These are phyloP conservation scores for Tolypocladium ovalisporum DNA, from an alignment of 2,329 filamentous ascomycete genomes.

Conservation along the genomic window DNA sequence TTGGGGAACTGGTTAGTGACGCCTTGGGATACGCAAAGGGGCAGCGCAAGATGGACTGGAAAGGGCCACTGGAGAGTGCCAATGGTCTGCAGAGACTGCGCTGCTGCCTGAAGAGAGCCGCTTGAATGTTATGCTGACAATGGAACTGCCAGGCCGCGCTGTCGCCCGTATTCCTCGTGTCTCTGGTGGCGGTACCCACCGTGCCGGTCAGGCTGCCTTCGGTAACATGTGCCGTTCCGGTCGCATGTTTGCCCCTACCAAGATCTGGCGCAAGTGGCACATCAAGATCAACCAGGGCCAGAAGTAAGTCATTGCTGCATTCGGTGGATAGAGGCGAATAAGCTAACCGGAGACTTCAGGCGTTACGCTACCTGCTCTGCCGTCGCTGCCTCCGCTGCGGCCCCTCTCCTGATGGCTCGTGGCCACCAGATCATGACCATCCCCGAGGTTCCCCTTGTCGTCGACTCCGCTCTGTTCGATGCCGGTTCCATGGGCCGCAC, in stretches of 20 bases:
- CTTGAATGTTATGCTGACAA: not conserved
- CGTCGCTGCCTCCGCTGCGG: constrained; percentile 89
- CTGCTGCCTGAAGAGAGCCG: not conserved
- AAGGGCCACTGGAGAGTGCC: no score
- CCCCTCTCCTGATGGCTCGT: constrained; percentile 90
- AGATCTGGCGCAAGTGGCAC: constrained; percentile 99
- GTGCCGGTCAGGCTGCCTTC: constrained; percentile 98
- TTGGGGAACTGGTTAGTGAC: constrained; percentile 89
- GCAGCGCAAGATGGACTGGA: not conserved
- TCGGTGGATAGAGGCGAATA: not conserved
- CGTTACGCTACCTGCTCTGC: constrained; percentile 97
- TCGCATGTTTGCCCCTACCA: constrained; percentile 99
- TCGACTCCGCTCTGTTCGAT: constrained; percentile 85
- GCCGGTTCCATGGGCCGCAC: constrained; percentile 77
- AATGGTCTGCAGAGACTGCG: not conserved
- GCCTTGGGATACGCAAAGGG: not conserved
- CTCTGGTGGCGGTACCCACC: constrained; percentile 99
- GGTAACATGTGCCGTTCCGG: constrained; percentile 99
- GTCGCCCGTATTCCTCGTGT: constrained; percentile 99
- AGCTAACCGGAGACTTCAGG: constrained; percentile 35
- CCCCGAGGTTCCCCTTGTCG: constrained; percentile 91
- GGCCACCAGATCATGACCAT: constrained; percentile 90
- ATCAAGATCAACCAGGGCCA: constrained; percentile 99
- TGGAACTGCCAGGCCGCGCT: constrained; percentile 65
- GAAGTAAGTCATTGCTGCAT: constrained; percentile 53